Evolutionary conservation across 257 asterid species (phyloP), one percentile per base, ranked within the genome.

Genomic region (Solanum chilense): DNA sequence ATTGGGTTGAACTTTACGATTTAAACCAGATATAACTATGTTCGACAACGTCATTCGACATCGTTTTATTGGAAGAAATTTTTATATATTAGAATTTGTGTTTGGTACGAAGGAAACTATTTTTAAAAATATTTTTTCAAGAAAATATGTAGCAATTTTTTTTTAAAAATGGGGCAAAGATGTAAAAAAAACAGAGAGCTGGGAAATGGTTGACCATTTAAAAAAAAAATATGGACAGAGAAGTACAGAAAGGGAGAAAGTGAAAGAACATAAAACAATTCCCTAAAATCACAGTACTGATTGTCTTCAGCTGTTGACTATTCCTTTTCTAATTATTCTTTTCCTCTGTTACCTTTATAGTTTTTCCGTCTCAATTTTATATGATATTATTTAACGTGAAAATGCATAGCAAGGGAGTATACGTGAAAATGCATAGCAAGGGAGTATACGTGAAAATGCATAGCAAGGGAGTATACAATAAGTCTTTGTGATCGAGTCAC

Each of bases 291-390:
- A 44, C 37, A 77, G 20, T 77, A 16, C 15, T 44, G 37, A 45
- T 44, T 44, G 84, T 77, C 84, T 77, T 77, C 64, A 77, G 64
- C 84, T 77, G 84, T 44, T 44, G 84, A 77, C 84, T 31, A 45
- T 77, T 77, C 84, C 84, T 45, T 77, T 77, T 77, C 64, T 77
- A 44, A 77, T 77, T 77, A 47, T 77, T 77, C 84, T 77, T 44
- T 77, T 77, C 18, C 39, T 77, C 33, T 75, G 7, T 23, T 6
- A 69, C 73, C 12, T 11, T 62, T 62, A n/a, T 12, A n/a, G 5
- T 7, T n/a, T 52, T 52, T 23, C 3, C 2, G 12, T 56, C 12
- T 3, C 8, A 18, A 56, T 37, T 56, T 18, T 56, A 56, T 56
- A 56, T 1, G 5, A 56, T 20, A 1, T 56, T 56, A 2, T 56